phyloP scores from a whole-genome alignment of 1,139 yeast genomes.

The Cylindricascospora bacillispora region DNA sequence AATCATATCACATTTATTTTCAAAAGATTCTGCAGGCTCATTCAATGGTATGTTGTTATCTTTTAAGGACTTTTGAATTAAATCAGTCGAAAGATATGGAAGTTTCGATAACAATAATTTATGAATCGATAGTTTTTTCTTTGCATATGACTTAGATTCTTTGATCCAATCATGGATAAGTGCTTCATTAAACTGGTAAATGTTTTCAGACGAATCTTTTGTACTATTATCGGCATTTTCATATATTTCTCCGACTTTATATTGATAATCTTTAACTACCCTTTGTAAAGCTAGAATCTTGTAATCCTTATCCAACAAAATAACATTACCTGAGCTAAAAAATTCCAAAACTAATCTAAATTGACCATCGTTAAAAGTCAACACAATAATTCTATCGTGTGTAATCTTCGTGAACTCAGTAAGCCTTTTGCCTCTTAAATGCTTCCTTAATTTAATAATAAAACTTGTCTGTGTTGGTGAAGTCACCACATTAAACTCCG shows the following conservation, averaged over 20 bases:
- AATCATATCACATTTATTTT: too few relatives aligned
- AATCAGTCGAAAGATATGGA: conserved; percentile 67
- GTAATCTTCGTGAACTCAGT: conserved; percentile 62
- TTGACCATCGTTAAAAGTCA: conserved; percentile 71
- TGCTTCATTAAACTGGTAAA: conserved; percentile 14
- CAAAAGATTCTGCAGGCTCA: conserved; percentile 32
- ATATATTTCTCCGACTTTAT: conserved; percentile 59
- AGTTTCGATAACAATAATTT: conserved; percentile 56
- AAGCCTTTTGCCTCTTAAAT: conserved; percentile 66
- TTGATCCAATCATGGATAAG: conserved; percentile 1
- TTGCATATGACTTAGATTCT: conserved; percentile 25
- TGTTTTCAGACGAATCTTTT: conserved; percentile 33
- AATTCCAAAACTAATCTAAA: conserved; percentile 77
- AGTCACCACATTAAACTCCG: conserved; percentile 70
- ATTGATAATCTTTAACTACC: conserved; percentile 59
- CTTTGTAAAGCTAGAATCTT: conserved; percentile 67
- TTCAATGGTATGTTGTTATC: conserved; percentile 35
- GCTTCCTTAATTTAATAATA: conserved; percentile 76
- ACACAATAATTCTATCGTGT: conserved; percentile 65
- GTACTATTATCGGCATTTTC: conserved; percentile 42
- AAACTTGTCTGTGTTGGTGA: conserved; percentile 77
- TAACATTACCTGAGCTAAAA: conserved; percentile 87
- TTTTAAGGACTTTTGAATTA: conserved; percentile 47
- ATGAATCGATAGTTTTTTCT: conserved; percentile 40
- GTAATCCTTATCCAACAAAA: conserved; percentile 55